These are phyloP conservation scores for Aspergillus aculeatinus DNA, from an alignment of 2,329 filamentous ascomycete genomes.

Conservation along the genomic window DNA sequence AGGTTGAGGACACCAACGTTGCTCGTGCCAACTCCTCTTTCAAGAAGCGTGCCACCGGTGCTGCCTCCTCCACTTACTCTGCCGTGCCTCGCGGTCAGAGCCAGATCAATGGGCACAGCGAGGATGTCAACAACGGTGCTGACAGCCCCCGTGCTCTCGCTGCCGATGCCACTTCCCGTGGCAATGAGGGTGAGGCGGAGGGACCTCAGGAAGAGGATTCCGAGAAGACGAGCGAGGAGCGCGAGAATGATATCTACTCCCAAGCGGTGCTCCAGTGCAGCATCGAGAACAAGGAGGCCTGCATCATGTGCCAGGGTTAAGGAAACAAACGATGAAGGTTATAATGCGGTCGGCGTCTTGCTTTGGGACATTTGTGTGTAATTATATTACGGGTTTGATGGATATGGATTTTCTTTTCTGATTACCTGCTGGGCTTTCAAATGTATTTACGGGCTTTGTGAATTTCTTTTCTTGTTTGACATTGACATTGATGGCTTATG, in stretches of 20 bases:
- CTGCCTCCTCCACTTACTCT: constrained; percentile 57
- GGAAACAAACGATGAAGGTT: not conserved
- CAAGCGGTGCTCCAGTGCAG: constrained; percentile 90
- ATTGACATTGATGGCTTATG: constrained; percentile 1
- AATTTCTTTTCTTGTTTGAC: not conserved
- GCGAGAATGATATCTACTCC: constrained; percentile 91
- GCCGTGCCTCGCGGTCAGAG: constrained; percentile 68
- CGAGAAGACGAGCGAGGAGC: constrained; percentile 67
- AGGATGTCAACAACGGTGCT: constrained; percentile 12
- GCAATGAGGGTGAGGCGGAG: constrained; percentile 26
- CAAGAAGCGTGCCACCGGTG: constrained; percentile 69
- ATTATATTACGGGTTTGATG: constrained; percentile 38
- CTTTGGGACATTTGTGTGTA: constrained; percentile 20
- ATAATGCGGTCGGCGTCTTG: not conserved
- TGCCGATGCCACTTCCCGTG: constrained; percentile 63
- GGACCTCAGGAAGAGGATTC: constrained; percentile 61
- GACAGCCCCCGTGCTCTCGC: constrained; percentile 49
- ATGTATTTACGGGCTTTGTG: constrained; percentile 13
- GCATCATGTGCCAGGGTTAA: constrained; percentile 95
- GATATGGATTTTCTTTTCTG: constrained; percentile 16
- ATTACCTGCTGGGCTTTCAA: constrained; percentile 13
- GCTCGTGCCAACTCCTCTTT: constrained; percentile 58
- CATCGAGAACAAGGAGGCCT: constrained; percentile 94
- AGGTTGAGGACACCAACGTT: constrained; percentile 78
- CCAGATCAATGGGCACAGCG: constrained; percentile 58